Conservation (phyloP, 345 rosid genomes). For the Aethionema arabicum region DNA sequence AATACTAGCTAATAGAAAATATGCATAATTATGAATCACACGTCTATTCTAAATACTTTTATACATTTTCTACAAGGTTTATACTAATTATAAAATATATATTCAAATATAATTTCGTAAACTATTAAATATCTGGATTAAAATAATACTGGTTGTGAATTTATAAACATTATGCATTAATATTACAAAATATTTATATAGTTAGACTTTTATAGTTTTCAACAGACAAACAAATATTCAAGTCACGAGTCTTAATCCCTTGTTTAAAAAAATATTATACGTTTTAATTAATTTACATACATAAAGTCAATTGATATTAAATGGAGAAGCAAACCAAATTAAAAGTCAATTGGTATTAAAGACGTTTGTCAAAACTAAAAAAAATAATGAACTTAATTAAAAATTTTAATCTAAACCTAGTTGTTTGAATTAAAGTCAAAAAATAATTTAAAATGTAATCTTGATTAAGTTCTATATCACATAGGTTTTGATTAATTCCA, state of each 20-base stretch:
- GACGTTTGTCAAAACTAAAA: constrained; percentile 1
- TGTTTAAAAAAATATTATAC: constrained; percentile 11
- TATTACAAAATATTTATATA: constrained; percentile 15
- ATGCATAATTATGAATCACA: too few species aligned
- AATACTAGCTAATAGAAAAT: too few species aligned
- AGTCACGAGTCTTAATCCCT: constrained; percentile 30
- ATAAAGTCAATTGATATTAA: constrained; percentile 31
- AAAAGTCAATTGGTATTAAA: constrained; percentile 30
- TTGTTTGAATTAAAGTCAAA: constrained; percentile 26
- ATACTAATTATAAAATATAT: too few species aligned
- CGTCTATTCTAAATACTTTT: too few species aligned
- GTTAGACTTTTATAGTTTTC: constrained; percentile 22
- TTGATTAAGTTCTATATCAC: constrained; percentile 22
- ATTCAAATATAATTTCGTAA: too few species aligned
- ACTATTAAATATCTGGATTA: too few species aligned
- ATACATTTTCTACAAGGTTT: too few species aligned
- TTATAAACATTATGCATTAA: neutral
- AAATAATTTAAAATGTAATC: constrained; percentile 1
- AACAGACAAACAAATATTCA: constrained; percentile 21
- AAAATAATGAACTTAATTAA: constrained; percentile 3
- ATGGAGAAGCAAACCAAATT: constrained; percentile 4
- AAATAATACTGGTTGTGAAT: constrained; percentile 1
- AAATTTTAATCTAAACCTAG: constrained; percentile 16
- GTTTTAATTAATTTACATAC: constrained; percentile 6
- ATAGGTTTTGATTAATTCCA: constrained; percentile 35